A percentile compares a stretch with the other conserved stretches of the same genome.
Evolutionary conservation across 495 filamentous ascomycete genomes (phyloP).

Genomic region (Neurospora sp.): DNA sequence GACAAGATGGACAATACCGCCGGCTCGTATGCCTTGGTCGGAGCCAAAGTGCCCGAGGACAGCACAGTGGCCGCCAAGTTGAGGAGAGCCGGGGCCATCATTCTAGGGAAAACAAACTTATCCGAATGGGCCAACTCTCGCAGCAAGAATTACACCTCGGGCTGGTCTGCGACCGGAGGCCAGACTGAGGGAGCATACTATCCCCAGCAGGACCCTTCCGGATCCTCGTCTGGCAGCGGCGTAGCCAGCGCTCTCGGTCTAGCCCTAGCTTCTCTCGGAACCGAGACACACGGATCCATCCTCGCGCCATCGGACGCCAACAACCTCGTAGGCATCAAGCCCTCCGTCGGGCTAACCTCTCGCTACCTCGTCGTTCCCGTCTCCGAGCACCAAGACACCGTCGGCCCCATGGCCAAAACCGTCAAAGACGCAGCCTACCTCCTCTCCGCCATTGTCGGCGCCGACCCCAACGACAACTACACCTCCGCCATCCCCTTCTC

Average conservation of each 20-base stretch:
- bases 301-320: slow-evolving; percentile 28
- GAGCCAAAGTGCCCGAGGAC: slow-evolving; percentile 37
- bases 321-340: slow-evolving; percentile 49
- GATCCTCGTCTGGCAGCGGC: slow-evolving; percentile 18
- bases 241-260: slow-evolving; percentile 25
- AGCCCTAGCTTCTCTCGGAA: slow-evolving; percentile 22
- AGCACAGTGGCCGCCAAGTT: slow-evolving; percentile 37
- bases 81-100: slow-evolving; percentile 37
- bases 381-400: slow-evolving; percentile 51
- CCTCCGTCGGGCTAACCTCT: slow-evolving; percentile 57
- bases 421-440: slow-evolving; percentile 60
- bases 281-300: slow-evolving; percentile 31
- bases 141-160: slow-evolving; percentile 26
- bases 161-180: slow-evolving; percentile 36
- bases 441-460: slow-evolving; percentile 50
- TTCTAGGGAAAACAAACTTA: slow-evolving; percentile 38
- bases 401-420: slow-evolving; percentile 49
- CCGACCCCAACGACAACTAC: slow-evolving; percentile 39
- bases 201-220: slow-evolving; percentile 25
- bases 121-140: slow-evolving; percentile 34
- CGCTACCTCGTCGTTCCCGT: slow-evolving; percentile 53
- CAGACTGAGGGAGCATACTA: slow-evolving; percentile 35
- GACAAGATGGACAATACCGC: slow-evolving; percentile 54
- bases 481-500: slow-evolving; percentile 30
- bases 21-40: slow-evolving; percentile 48